Evolutionary conservation across 768 basidiomycete species (phyloP), one percentile per base, ranked within the genome.

Genomic region (Tubosaeta sp.): DNA sequence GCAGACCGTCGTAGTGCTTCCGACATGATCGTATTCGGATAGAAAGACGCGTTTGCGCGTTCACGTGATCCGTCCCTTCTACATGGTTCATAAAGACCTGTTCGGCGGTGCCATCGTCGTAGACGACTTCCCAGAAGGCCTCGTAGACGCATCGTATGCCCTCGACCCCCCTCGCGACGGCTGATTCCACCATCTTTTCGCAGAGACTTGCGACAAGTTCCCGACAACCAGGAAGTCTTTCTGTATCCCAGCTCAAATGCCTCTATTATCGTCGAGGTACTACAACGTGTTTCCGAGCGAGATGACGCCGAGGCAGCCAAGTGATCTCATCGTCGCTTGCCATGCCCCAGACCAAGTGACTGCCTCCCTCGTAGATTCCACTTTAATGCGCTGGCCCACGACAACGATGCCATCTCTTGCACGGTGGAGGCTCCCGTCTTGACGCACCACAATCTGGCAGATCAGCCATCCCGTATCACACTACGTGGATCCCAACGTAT

Each of bases 221-320:
- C 96, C 13, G 88, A 98, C 65, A 92, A 83, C 4, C 95, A 99
- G 68, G 96, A 98, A 64, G 95, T 96, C 36, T 87, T 92, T 69
- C 66, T 96, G 49, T 85, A 84, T 48, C 79, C 80, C 6, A 69
- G 81, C 43, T 87, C 83, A 6, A 76, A 76, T 44, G 73, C 83
- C 58, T 92, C 87, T 62, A 77, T 94, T 55, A 79, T 98, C 44
- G 69, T 96, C 24, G 96, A 99, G 64, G 80, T 96, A 21, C 72
- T 97, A 12, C 69, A 91, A 65, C 75, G 82, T 51, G 91, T 95
- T 22, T 75, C 83, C 30, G 67, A 70, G n/a, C 55, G 62, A 12
- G 76, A 81, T 49, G 73, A 76, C 32, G 62, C 73, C 39, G 81
- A 86, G 40, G 91, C 91, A 44, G 79, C 82, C 58, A 85, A 77